Percentiles rank a stretch among this genome's conserved stretches.
Evolutionary conservation across 768 basidiomycete species (phyloP).

Genomic region (Leccinum truebloodii): DNA sequence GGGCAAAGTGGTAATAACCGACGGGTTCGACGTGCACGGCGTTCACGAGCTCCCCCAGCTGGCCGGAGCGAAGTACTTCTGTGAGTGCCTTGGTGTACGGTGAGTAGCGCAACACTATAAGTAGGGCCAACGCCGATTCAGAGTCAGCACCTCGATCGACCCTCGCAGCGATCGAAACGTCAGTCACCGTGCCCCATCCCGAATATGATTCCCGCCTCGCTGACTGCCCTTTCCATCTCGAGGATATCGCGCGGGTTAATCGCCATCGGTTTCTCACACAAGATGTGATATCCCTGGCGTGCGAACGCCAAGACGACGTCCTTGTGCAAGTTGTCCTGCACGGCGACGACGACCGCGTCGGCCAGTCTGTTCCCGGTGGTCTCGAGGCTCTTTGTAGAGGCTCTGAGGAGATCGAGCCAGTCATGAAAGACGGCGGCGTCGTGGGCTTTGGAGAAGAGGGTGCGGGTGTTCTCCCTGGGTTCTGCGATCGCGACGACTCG

Average conservation of each 20-base stretch:
- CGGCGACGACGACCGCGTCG: slow-evolving; percentile 79
- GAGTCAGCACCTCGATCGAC: background rate
- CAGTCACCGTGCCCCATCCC: slow-evolving; percentile 84
- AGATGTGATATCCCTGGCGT: slow-evolving; percentile 80
- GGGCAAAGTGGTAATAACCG: slow-evolving; percentile 86
- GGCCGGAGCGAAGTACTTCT: slow-evolving; percentile 66
- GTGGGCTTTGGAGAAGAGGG: slow-evolving; percentile 56
- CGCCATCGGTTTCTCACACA: slow-evolving; percentile 94
- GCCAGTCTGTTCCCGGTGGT: slow-evolving; percentile 71
- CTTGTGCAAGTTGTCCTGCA: slow-evolving; percentile 79
- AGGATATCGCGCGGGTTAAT: slow-evolving; percentile 72
- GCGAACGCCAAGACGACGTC: slow-evolving; percentile 76
- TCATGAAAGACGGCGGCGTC: slow-evolving; percentile 64
- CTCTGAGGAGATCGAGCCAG: slow-evolving; percentile 70
- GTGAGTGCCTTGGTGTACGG: slow-evolving; percentile 76
- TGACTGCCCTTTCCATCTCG: slow-evolving; percentile 70
- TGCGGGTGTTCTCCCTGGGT: slow-evolving; percentile 67
- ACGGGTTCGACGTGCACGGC: slow-evolving; percentile 84
- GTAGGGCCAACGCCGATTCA: background rate
- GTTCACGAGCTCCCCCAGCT: slow-evolving; percentile 78
- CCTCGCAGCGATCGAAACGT: slow-evolving; percentile 9
- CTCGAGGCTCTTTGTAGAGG: slow-evolving; percentile 65
- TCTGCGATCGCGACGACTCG: slow-evolving; percentile 86
- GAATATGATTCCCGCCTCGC: slow-evolving; percentile 71
- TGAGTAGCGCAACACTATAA: slow-evolving; percentile 80